phyloP scores from a whole-genome alignment of 495 filamentous ascomycete species.

The Penicillium egyptiacum region DNA sequence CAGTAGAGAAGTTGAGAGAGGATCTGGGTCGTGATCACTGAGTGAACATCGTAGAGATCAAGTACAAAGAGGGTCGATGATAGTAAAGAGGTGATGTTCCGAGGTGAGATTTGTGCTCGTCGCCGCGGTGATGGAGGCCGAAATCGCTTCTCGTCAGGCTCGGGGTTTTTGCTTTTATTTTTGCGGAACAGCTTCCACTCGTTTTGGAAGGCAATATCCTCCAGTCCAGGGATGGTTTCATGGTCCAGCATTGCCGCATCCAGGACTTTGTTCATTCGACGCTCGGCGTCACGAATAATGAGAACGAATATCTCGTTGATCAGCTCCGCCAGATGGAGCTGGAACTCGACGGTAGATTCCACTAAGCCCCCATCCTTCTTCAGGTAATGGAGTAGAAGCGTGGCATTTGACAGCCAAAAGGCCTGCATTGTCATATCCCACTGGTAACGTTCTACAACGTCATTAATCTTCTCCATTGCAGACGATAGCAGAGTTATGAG shows the following conservation, averaged over 20 bases:
- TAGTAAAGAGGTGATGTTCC: constrained; percentile 95
- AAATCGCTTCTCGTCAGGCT: constrained; percentile 86
- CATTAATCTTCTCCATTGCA: constrained; percentile 95
- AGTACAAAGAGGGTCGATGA: constrained; percentile 97
- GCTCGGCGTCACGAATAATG: constrained; percentile 97
- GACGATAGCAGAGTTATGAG: constrained; percentile 75
- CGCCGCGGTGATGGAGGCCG: constrained; percentile 95
- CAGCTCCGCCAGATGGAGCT: constrained; percentile 88
- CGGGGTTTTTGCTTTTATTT: constrained; percentile 75
- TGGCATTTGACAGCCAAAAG: constrained; percentile 99
- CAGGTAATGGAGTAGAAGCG: constrained; percentile 89
- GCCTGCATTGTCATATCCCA: constrained; percentile 99
- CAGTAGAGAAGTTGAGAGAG: constrained; percentile 93
- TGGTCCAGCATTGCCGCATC: constrained; percentile 94
- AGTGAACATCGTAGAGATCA: constrained; percentile 97
- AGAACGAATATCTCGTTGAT: constrained; percentile 99
- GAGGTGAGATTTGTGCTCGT: constrained; percentile 83
- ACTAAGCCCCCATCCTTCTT: constrained; percentile 89
- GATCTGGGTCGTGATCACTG: constrained; percentile 90
- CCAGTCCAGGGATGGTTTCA: constrained; percentile 96
- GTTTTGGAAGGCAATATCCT: constrained; percentile 93
- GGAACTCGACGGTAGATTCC: constrained; percentile 82
- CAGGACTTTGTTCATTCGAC: constrained; percentile 92
- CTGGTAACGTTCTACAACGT: constrained; percentile 88
- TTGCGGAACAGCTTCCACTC: constrained; percentile 99